Base-by-base conservation (phyloP, 805 yeast species). In the Kuraishia borneana region DNA sequence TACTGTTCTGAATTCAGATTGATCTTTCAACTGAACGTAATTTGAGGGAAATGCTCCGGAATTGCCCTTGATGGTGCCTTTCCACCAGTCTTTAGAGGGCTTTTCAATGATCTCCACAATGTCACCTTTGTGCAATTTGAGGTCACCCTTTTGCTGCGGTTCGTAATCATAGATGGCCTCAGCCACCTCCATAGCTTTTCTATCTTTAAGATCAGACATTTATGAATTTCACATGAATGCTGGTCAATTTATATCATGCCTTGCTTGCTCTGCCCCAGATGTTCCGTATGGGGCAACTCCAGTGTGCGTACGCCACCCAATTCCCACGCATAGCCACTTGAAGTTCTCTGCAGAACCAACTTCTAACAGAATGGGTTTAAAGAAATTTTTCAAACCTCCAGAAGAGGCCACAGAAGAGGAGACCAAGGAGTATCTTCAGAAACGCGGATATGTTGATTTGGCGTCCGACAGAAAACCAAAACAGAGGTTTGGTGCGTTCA, bases 81-180 rank as follows among this genome's bases (percentile, higher is more conserved):
- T 76, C 77, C 83, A 82, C 95, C 95, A 84, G 53, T 83, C 92
- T 28, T 70, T 65, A 18, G 84, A 79, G 34, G 80, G 67, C 44
- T 72, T 77, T 49, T 83, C 92, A 4, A 70, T 37, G 3, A 85
- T 70, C 30, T 71, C 69, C 26, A 85, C 51, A 40, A 64, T 69
- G 39, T 77, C 84, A 34, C 85, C 94, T 29, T 59, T 65, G 19
- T 40, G 43, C 18, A 84, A 61, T 3, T 50, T 53, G 45, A 84
- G 58, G 53, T 84, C 95, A 22, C 74, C 83, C 2, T 68, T 61
- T 48, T 80, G 80, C 42, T 73, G 78, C 0, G 88, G 73, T 6
- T 58, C 54, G 56, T 74, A 85, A 44, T 70, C 79, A 54, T 77
- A 85, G 34, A 78, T 36, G 0, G 81, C 94, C 41, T 69, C 82